Base-by-base conservation (phyloP, 495 filamentous ascomycete genomes). In the Penicillium nucicola region DNA sequence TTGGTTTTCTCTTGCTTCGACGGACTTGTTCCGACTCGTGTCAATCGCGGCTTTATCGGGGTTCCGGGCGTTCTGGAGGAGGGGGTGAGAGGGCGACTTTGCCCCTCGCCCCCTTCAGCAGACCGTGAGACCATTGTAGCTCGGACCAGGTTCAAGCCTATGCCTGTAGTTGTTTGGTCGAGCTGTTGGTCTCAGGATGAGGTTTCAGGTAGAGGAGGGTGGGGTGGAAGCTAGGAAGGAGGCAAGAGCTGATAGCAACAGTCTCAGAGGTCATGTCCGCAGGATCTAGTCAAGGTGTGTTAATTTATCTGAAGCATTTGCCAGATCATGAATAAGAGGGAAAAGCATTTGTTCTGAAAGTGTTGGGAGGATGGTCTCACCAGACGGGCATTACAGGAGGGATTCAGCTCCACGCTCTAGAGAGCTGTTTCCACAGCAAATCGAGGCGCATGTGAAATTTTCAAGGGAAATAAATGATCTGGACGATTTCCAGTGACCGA, bases 1-100 rank as follows among this genome's bases (percentile, higher is more conserved):
- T 69, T 77, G 19, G 64, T 48, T 46, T 71, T 71, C 40, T 76
- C 67, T 15, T 81, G 72, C 52, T 75, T 80, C 1, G 69, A 51
- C 31, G 70, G 71, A 31, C 74, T 74, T 22, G 72, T 66, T 15
- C 58, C 56, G 25, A 68, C 62, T 65, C 72, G 66, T 36, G 66
- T 30, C 42, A 71, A 52, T 58, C 71, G 67, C 62, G 72, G 55
- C 66, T 77, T 74, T 51, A 66, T 60, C 30, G 76, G 70, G 39
- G 67, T 65, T 22, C 61, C 70, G 35, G 68, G 63, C 25, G 62
- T 60, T 50, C 66, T 73, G 35, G 71, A 69, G 22, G 61, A 67
- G 45, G 67, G 62, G 54, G 62, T 65, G 56, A 63, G 59, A 48
- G 62, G 70, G 56, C 64, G 66, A 47, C 42, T 54, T 42, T 57